Base-by-base conservation (phyloP, 441 rosid species). In the Manihot esculenta region DNA sequence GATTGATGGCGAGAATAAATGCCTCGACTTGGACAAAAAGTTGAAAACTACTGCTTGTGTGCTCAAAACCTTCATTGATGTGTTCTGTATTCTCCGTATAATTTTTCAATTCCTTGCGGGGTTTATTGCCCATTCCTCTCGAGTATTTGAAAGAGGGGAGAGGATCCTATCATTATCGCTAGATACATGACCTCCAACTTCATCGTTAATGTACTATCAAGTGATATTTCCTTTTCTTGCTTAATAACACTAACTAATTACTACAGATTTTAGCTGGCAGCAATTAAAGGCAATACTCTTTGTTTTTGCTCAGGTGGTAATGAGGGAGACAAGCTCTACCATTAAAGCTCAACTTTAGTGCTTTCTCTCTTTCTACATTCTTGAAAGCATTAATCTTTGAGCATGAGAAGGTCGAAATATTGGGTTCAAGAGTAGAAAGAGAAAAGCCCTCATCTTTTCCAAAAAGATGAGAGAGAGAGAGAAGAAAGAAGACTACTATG, bases 111-210 rank as follows among this genome's bases (percentile, higher is more conserved):
- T 95, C 57, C 83, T 89, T 66, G 93, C 96, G 0, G 99, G 93
- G 10, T 95, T 89, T 69, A 87, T 95, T 5, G 88, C 98, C 0
- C 84, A 93, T 49, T 89, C 81, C 59, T 89, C 97, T 21, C 82
- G 95, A n/a, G 94, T 85, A 7, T 92, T 91, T 56, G 99, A 97
- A 11, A 88, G 89, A 18, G 99, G 99, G 9, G 99, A 89, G 86
- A 82, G 84, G 98, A 92, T 77, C 71, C 91, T 1, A 68, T n/a
- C 62, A 81, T 84, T 78, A 88, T 92, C 51, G 87, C 96, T 7
- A 78, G 87, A 66, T 95, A 92, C 62, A 45, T 95, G 74, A 83
- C 75, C 69, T 57, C 82, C 1, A 84, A 84, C 73, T 91, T 95
- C 58, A 23, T 87, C 44, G 71, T 92, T 41, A 97, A 94, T 79